Conservation (phyloP, 768 basidiomycete species). For the Neoboletus magnificus region DNA sequence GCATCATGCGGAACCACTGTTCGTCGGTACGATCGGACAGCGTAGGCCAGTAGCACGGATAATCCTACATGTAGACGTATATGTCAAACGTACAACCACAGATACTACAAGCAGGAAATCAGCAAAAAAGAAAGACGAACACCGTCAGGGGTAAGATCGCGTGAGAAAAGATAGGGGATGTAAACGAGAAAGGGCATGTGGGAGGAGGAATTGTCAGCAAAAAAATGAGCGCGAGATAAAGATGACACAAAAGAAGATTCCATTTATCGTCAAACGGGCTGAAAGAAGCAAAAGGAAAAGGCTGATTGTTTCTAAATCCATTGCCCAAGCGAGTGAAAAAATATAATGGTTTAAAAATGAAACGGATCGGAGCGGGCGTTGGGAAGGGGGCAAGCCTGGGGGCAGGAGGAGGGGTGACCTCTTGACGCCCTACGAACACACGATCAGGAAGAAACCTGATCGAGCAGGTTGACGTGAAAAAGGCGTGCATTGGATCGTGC, state of each 20-base stretch:
- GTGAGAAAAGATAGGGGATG: neutral
- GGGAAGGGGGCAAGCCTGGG: neutral
- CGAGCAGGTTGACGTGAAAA: neutral
- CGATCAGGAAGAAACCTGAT: neutral
- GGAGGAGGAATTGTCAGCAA: neutral
- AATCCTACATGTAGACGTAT: conserved; percentile 5
- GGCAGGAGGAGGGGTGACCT: neutral
- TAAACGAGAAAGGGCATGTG: neutral
- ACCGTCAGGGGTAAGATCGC: neutral
- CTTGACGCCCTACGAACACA: neutral
- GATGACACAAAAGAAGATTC: neutral
- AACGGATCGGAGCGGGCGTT: neutral
- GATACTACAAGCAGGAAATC: conserved; percentile 4
- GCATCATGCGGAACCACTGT: neutral
- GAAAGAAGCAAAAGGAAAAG: neutral
- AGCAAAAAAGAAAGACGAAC: neutral
- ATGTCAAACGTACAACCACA: conserved; percentile 1
- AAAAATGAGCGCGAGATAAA: neutral
- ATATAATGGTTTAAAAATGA: conserved; percentile 1
- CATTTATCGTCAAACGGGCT: neutral
- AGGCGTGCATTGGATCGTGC: conserved; percentile 2
- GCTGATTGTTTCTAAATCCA: conserved; percentile 14
- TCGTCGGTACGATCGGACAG: neutral
- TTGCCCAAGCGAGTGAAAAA: neutral
- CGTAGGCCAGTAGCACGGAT: neutral